Evolutionary conservation across 2,329 filamentous ascomycete genomes (phyloP).

Genomic region (Colletotrichum musicola): DNA sequence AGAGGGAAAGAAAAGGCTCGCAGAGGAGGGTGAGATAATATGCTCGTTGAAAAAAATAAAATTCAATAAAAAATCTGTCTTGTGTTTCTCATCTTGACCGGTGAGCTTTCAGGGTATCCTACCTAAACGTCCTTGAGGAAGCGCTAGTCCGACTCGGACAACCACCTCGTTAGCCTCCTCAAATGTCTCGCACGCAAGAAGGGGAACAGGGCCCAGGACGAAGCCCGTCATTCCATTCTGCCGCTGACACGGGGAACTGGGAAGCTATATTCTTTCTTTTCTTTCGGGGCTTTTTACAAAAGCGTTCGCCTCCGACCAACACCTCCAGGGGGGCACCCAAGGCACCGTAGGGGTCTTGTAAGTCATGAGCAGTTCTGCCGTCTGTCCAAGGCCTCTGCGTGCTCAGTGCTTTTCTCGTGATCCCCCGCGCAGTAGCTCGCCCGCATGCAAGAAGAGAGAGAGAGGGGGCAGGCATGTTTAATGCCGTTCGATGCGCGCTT

Average conservation of each 20-base stretch:
- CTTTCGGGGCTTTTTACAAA: conserved; percentile 25
- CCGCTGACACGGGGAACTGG: not conserved
- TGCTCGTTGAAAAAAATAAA: not conserved
- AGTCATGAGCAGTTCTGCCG: not conserved
- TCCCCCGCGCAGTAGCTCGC: conserved; percentile 7
- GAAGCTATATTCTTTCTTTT: conserved; percentile 3
- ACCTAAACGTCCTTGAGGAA: not conserved
- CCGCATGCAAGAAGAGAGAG: conserved; percentile 15
- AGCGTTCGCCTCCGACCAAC: not conserved
- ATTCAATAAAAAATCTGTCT: not conserved
- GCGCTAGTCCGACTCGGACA: conserved; percentile 34
- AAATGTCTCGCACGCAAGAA: conserved; percentile 19
- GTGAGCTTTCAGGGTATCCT: not conserved
- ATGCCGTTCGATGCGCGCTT: not conserved
- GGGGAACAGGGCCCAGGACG: not conserved
- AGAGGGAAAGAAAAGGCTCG: too few relatives aligned
- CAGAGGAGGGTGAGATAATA: too few relatives aligned
- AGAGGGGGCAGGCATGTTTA: not conserved
- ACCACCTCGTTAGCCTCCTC: conserved; percentile 30
- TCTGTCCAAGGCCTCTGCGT: not conserved
- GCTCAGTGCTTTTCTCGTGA: conserved; percentile 9
- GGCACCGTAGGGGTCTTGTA: too few relatives aligned
- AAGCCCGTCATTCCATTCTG: not conserved
- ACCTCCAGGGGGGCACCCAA: not conserved
- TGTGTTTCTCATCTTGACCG: not conserved